Base-by-base conservation (phyloP, 306 rosid species). In the Prunus dulcis region DNA sequence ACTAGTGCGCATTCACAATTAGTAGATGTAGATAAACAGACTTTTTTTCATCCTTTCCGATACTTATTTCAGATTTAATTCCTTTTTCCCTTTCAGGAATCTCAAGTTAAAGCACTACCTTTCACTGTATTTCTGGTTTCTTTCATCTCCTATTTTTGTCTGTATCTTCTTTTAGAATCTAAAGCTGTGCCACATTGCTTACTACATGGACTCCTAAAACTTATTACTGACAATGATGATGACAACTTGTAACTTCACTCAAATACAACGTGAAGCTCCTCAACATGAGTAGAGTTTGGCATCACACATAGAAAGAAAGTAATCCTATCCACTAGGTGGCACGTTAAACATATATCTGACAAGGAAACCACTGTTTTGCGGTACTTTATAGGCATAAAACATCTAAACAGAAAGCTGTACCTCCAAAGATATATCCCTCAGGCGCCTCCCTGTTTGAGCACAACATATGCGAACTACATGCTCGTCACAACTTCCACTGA, bases 401-500 rank as follows among this genome's bases (percentile, higher is more conserved):
- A 45, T 52, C 25, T 49, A 60, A 72, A 73, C 61, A 45, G 67
- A 81, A n/a, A 60, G 73, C 55, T 60, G 22, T 88, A 88, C 96
- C 96, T 92, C 96, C 58, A 92, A 81, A 77, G 93, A 82, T 80
- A 92, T 72, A 85, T 90, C 97, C 84, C 89, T 87, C 53, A 92
- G 83, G 75, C 91, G 96, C 77, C 90, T 85, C 77, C 97, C 96
- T 32, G 96, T 90, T 84, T 87, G 97, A 75, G 97, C 87, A 82
- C 96, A 92, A 79, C 91, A 92, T 80, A 92, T 64, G 71, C 93
- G 91, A n/a, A 90, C 93, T 17, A 89, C 82, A 49, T 92, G 93
- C 74, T 92, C 97, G 74, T 92, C 97, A 87, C 90, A 90, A 83
- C 96, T 92, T 78, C 97, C 97, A 72, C 93, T 90, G 27, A 92